Evolutionary conservation across 2,329 filamentous ascomycete species (phyloP).

Genomic region (Hypoxylon sp.): DNA sequence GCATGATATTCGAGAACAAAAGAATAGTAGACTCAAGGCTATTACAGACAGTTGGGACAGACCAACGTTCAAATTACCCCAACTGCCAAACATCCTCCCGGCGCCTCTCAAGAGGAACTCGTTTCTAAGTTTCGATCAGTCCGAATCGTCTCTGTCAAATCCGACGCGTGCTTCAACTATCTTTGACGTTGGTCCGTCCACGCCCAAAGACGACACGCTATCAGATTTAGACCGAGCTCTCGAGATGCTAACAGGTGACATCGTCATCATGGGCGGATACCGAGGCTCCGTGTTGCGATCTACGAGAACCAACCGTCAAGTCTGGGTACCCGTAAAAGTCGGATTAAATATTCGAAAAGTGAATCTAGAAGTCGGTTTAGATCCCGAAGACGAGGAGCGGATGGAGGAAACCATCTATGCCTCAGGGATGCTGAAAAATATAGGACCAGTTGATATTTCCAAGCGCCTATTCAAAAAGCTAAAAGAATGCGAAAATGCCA

Average conservation of each 20-base stretch:
- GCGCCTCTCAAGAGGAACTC: slow-evolving; percentile 44
- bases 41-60: slow-evolving; percentile 86
- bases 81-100: slow-evolving; percentile 63
- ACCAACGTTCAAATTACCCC: slow-evolving; percentile 77
- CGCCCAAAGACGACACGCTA: slow-evolving; percentile 42
- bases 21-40: slow-evolving; percentile 89
- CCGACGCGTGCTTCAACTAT: slow-evolving; percentile 29
- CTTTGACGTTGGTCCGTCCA: slow-evolving; percentile 20
- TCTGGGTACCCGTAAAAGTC: slow-evolving; percentile 95
- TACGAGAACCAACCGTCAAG: slow-evolving; percentile 81
- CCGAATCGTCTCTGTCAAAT: slow-evolving; percentile 32
- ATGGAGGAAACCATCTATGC: slow-evolving; percentile 87
- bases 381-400: slow-evolving; percentile 80
- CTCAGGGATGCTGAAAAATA: slow-evolving; percentile 88
- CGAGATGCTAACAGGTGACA: slow-evolving; percentile 78
- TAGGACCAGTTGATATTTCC: slow-evolving; percentile 91
- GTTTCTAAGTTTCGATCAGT: slow-evolving; percentile 36
- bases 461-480: slow-evolving; percentile 82
- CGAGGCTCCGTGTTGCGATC: slow-evolving; percentile 89
- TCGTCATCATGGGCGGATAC: slow-evolving; percentile 91
- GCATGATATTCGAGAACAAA: slow-evolving; percentile 80
- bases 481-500: slow-evolving; percentile 75
- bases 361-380: slow-evolving; percentile 85
- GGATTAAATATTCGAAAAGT: slow-evolving; percentile 91
- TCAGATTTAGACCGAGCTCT: slow-evolving; percentile 63